Conservation (phyloP, 192 early-diverging fungal genomes). For the Coemansia sp. region DNA sequence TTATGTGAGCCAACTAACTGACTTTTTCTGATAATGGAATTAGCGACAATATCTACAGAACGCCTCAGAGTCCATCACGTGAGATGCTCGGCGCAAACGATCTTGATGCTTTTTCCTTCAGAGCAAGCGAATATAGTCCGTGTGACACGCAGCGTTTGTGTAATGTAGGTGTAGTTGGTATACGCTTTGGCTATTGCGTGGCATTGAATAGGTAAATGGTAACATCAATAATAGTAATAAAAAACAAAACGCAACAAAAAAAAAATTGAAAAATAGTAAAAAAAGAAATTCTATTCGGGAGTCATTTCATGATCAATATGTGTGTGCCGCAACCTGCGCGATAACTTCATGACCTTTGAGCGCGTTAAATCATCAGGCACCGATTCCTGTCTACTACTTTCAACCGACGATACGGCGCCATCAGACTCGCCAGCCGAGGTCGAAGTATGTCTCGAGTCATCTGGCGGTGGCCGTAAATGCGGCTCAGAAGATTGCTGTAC, state of each 20-base stretch:
- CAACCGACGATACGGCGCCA: neutral
- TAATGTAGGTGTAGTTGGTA: too few relatives aligned
- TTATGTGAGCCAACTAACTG: too few relatives aligned
- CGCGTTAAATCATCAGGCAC: neutral
- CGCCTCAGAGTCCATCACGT: too few relatives aligned
- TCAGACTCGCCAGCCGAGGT: neutral
- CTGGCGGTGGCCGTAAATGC: neutral
- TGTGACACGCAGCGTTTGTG: too few relatives aligned
- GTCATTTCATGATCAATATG: constrained; percentile 9
- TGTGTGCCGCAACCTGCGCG: neutral
- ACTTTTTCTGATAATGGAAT: too few relatives aligned
- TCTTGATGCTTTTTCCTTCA: too few relatives aligned
- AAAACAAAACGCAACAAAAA: neutral
- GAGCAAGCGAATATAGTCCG: too few relatives aligned
- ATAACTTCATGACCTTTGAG: constrained; percentile 1
- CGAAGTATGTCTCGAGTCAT: neutral
- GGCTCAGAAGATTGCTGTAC: neutral
- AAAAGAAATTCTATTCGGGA: neutral
- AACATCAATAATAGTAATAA: too few relatives aligned
- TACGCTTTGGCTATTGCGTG: too few relatives aligned
- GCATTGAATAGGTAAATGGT: too few relatives aligned
- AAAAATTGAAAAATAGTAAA: neutral
- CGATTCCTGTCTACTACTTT: neutral
- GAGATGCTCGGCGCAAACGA: too few relatives aligned
- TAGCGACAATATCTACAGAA: too few relatives aligned